Evolutionary conservation across 208 protist species (phyloP).

Genomic region (Balamuthia mandrillaris): DNA sequence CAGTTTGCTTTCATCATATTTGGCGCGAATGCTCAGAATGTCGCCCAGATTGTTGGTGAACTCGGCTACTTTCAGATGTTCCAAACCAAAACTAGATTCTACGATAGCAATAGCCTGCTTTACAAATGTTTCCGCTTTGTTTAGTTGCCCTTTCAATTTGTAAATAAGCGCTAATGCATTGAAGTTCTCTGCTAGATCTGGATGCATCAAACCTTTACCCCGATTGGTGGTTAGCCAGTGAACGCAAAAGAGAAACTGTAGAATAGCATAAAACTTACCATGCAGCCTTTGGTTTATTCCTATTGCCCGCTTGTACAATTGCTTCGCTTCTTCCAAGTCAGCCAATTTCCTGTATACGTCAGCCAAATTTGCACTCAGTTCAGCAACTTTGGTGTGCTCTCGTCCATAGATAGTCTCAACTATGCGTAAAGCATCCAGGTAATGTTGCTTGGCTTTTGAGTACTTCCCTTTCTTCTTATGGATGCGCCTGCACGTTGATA

Average conservation of each 20-base stretch:
- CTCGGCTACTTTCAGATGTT: slow-evolving; percentile 17
- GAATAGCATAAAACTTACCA: too few species aligned
- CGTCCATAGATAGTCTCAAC: slow-evolving; percentile 27
- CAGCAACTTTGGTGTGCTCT: slow-evolving; percentile 3
- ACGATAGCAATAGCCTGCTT: slow-evolving; percentile 19
- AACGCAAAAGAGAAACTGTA: too few species aligned
- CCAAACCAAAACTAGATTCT: neutral
- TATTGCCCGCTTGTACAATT: neutral
- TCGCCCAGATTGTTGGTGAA: slow-evolving; percentile 32
- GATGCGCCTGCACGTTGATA: neutral
- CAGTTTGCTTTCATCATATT: slow-evolving; percentile 23
- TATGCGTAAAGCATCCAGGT: slow-evolving; percentile 10
- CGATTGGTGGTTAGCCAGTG: neutral
- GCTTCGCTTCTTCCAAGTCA: neutral
- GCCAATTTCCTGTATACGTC: slow-evolving; percentile 29
- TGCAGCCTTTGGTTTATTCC: too few species aligned
- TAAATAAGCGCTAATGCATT: slow-evolving; percentile 17
- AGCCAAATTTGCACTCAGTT: neutral
- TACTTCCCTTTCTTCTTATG: slow-evolving; percentile 37
- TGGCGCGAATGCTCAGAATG: neutral
- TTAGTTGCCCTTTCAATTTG: slow-evolving; percentile 18
- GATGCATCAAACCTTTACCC: neutral
- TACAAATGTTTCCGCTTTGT: neutral
- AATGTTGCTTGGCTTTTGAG: neutral
- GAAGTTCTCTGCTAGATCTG: slow-evolving; percentile 28